Evolutionary conservation across 768 basidiomycete genomes (phyloP), one percentile per base, ranked within the genome.

Genomic region (Lyophyllum shimeji): DNA sequence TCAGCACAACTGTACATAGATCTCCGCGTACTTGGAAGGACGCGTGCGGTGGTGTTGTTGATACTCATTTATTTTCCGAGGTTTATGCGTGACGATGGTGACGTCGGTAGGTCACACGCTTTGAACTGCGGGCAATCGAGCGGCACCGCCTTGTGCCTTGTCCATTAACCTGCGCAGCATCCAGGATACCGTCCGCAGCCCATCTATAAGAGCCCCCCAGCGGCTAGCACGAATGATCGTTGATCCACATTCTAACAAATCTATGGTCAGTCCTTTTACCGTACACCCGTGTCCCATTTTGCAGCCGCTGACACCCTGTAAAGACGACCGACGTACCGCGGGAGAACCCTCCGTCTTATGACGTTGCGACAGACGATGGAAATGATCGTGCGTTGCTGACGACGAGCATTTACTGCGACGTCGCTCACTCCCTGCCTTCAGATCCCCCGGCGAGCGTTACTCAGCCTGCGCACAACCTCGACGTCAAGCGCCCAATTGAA

Each of bases 261-360:
- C 52, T 31, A 70, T 69, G 72, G 68, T 64, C 9, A 46, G 64
- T 27, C 34, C 17, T 2, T 25, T 50, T n/a, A n/a, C n/a, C 23
- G 42, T 29, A 29, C 4, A 9, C 9, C 9, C 29, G 46, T 4
- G n/a, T 12, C 34, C 39, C n/a, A 21, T 33, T 34, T 20, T 11
- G 23, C 18, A 34, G 44, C 56, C 15, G 43, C 53, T 58, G 29
- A 56, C 43, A 55, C 23, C 29, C 37, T 31, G 20, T 46, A 47
- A 49, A 63, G 63, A 52, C 61, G 34, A 31, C 45, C 15, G 55
- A 60, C 50, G 54, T 59, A 57, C 65, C 62, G 18, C 63, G 65
- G 37, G 77, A 84, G 12, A 76, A 56, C 39, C 82, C 82, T 39
- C 82, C 82, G 40, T 71, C 82, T 7, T 84, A 84, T 50, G 80